Conservation (phyloP, 371 early-diverging fungal genomes). For the Apophysomyces sp. region DNA sequence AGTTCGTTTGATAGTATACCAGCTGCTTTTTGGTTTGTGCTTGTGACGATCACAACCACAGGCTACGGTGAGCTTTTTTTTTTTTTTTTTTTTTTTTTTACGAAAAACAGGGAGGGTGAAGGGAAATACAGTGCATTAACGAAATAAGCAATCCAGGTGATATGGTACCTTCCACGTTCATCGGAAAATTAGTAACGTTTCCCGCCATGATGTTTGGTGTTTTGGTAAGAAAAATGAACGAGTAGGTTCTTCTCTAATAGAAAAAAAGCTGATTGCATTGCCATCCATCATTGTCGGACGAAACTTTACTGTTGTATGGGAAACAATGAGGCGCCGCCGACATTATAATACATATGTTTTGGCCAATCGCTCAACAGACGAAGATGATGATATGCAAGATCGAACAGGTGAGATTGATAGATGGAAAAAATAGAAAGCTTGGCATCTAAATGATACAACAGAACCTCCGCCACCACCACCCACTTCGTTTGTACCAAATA, state of each 20-base stretch:
- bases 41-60: conserved; percentile 85
- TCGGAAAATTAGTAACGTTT: conserved; percentile 83
- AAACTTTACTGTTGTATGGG: conserved; percentile 87
- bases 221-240: conserved; percentile 39
- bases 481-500: neutral
- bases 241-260: neutral
- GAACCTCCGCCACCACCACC: conserved; percentile 13
- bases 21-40: conserved; percentile 80
- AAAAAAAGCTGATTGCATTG: conserved; percentile 67
- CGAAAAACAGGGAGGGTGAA: too few species aligned
- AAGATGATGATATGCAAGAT: conserved; percentile 22
- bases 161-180: conserved; percentile 82
- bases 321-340: conserved; percentile 61
- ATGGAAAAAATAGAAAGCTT: too few species aligned
- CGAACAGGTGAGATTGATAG: neutral
- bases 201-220: conserved; percentile 87
- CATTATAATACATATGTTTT: conserved; percentile 4
- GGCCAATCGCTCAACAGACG: conserved; percentile 11
- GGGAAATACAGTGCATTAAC: too few species aligned
- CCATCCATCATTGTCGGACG: conserved; percentile 89
- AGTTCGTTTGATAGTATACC: conserved; percentile 83
- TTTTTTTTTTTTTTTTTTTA: too few species aligned
- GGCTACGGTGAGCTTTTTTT: conserved; percentile 63
- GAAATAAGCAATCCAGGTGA: conserved; percentile 44
- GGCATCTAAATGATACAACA: too few species aligned